Conservation (phyloP, 2,329 filamentous ascomycete species). For the Aspergillus udagawae region DNA sequence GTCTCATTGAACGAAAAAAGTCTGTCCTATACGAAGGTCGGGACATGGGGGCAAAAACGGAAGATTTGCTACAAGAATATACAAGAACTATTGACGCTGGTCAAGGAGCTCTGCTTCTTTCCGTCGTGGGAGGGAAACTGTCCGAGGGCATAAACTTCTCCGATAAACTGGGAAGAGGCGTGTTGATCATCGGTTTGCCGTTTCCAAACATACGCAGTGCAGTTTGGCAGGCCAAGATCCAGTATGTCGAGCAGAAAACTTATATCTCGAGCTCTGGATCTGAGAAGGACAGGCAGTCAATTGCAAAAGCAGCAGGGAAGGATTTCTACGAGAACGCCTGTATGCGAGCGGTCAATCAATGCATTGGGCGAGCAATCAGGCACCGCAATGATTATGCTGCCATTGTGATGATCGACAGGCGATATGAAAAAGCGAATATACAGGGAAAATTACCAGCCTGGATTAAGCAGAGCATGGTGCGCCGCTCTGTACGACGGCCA, state of each 20-base stretch:
- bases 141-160: conserved; percentile 99
- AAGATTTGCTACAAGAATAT: conserved; percentile 72
- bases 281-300: conserved; percentile 27
- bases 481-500: conserved; percentile 18
- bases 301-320: conserved; percentile 52
- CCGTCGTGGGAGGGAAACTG: conserved; percentile 89
- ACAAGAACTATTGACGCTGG: conserved; percentile 59
- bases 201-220: conserved; percentile 87
- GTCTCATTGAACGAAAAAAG: conserved; percentile 31
- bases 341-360: conserved; percentile 96
- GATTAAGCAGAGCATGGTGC: conserved; percentile 68
- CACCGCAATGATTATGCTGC: conserved; percentile 86
- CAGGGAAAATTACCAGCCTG: conserved; percentile 78
- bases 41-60: conserved; percentile 44
- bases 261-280: conserved; percentile 25
- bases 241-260: conserved; percentile 70
- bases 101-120: conserved; percentile 74
- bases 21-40: conserved; percentile 54
- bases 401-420: conserved; percentile 77
- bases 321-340: conserved; percentile 93
- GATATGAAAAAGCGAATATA: conserved; percentile 73
- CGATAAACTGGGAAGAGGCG: conserved; percentile 80
- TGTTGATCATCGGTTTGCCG: conserved; percentile 86
- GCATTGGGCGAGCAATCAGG: conserved; percentile 85
- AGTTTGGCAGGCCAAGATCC: conserved; percentile 89